phyloP scores from a whole-genome alignment of 305 asterid species.

The Solanum hybrid region DNA sequence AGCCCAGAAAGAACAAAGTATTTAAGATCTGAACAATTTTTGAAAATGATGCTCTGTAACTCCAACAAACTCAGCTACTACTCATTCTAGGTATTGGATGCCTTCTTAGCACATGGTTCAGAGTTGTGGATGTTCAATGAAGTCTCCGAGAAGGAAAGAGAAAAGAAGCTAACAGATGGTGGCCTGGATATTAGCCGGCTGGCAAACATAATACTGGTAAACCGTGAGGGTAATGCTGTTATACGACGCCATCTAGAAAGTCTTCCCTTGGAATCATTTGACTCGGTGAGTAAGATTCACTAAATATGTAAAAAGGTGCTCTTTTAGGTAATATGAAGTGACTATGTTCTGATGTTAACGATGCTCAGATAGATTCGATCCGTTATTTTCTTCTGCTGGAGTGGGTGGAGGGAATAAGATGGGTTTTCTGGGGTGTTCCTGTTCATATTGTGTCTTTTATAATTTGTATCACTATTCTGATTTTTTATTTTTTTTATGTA shows the following conservation, averaged over 20 bases:
- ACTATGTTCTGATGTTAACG: conserved; percentile 7
- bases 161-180: conserved; percentile 66
- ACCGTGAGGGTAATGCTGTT: conserved; percentile 93
- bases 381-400: neutral
- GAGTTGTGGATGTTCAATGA: conserved; percentile 97
- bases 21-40: neutral
- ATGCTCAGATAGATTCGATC: neutral
- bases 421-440: neutral
- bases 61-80: neutral
- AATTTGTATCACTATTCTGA: neutral
- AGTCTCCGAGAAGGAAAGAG: conserved; percentile 67
- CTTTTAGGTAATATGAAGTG: neutral
- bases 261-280: conserved; percentile 83
- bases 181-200: conserved; percentile 67
- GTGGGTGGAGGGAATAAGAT: neutral
- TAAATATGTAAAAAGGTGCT: neutral
- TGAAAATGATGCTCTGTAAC: neutral
- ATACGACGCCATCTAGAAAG: conserved; percentile 87
- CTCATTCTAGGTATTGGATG: conserved; percentile 65
- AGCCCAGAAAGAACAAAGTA: neutral
- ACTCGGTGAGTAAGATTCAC: conserved; percentile 52
- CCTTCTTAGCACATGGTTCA: conserved; percentile 71
- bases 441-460: neutral
- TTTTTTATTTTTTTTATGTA: neutral
- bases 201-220: conserved; percentile 54